Base-by-base conservation (phyloP, 2,329 filamentous ascomycete species). In the Neodidymelliopsis sp. region DNA sequence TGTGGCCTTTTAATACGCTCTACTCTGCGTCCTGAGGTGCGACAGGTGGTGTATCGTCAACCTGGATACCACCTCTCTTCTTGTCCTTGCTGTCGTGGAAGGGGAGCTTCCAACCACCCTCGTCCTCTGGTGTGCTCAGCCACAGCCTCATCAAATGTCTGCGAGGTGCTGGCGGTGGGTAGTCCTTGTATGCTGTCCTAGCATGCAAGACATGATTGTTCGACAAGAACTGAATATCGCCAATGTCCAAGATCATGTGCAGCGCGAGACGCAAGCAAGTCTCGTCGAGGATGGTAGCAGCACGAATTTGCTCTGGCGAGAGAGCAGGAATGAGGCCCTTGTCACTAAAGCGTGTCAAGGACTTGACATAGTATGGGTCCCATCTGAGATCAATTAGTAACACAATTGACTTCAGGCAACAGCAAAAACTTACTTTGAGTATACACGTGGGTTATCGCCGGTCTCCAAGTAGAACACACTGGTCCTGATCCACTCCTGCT, bases 61-160 rank as follows among this genome's bases (percentile, higher is more conserved):
- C 91, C 76, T 96, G 91, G 58, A 96, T 90, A 0, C 91, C 91
- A 6, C 90, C 90, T 13, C 91, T 81, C 83, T 95, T 96, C 82
- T 89, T 90, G 80, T 94, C 88, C 46, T 83, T 77, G 46, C 83
- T 88, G 72, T 96, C 91, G 62, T 84, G 86, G 75, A 92, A 93
- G 1, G 91, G 91, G 72, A 96, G 73, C 40, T 82, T 85, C 91
- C 91, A 96, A 0, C 91, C 91, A 2, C 90, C 91, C 72, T 96
- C 91, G 16, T 74, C 79, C 74, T 93, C 88, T 0, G 91, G 90
- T 2, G 89, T 91, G 9, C 89, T 86, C 45, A 96, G 76, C 91
- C 91, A 96, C 58, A 96, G 75, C 34, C 91, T 80, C 79, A 96
- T 88, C 19, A 96, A 75, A 67, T 96, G 91, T 34, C 91, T 80